These are phyloP conservation scores for Lactifluus hygrophoroides DNA, from an alignment of 768 basidiomycete species.

Conservation along the genomic window DNA sequence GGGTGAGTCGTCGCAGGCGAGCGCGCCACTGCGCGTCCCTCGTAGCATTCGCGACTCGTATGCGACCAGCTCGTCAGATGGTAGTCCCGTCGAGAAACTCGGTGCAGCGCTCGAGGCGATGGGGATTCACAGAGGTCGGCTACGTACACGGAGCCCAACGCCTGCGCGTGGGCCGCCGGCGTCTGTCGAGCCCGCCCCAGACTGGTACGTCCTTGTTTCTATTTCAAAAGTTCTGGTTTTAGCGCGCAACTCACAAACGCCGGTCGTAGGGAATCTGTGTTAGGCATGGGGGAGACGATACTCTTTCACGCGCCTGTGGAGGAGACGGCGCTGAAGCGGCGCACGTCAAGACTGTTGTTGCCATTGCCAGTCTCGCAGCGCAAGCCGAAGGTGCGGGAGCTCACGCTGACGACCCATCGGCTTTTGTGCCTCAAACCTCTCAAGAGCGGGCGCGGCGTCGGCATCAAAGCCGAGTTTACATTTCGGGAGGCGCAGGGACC, in stretches of 20 bases:
- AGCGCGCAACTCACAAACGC: too few relatives aligned
- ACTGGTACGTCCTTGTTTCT: conserved; percentile 35
- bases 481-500: conserved; percentile 25
- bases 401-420: conserved; percentile 49
- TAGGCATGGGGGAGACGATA: conserved; percentile 40
- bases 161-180: conserved; percentile 30
- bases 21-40: conserved; percentile 25
- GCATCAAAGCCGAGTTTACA: conserved; percentile 46
- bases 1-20: neutral
- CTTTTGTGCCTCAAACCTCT: conserved; percentile 49
- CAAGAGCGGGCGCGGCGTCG: conserved; percentile 30
- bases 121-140: conserved; percentile 40
- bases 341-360: conserved; percentile 45
- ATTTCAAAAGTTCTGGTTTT: too few relatives aligned
- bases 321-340: conserved; percentile 42
- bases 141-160: conserved; percentile 44
- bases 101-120: conserved; percentile 29
- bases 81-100: conserved; percentile 36
- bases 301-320: conserved; percentile 48
- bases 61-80: conserved; percentile 42
- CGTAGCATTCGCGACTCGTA: conserved; percentile 24
- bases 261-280: conserved; percentile 29
- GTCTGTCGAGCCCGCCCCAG: conserved; percentile 25
- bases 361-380: conserved; percentile 41
- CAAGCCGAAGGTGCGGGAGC: conserved; percentile 43